phyloP scores from a whole-genome alignment of 2,329 filamentous ascomycete genomes.

The Ophiostoma piceae region DNA sequence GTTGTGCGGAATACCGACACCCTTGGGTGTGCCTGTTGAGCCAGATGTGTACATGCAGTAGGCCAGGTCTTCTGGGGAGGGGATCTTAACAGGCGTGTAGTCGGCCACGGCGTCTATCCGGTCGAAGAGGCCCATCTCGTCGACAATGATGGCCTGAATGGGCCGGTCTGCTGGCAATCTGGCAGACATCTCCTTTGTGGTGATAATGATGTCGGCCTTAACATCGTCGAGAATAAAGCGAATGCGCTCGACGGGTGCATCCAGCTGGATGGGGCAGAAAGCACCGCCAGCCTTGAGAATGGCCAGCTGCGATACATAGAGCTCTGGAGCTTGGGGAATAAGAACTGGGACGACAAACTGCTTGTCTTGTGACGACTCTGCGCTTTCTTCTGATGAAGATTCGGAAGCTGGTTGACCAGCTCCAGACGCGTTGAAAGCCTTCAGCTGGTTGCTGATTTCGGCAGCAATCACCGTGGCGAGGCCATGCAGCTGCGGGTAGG shows the following conservation, averaged over 20 bases:
- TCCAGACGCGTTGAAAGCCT: not conserved
- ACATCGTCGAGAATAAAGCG: slow-evolving; percentile 78
- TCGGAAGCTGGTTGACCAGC: not conserved
- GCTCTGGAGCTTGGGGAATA: slow-evolving; percentile 66
- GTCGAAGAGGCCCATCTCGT: slow-evolving; percentile 25
- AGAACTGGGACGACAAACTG: slow-evolving; percentile 66
- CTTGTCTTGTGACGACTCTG: slow-evolving; percentile 1
- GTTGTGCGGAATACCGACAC: slow-evolving; percentile 73
- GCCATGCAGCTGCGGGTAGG: slow-evolving; percentile 59
- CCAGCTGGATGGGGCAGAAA: slow-evolving; percentile 78
- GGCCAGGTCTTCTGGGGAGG: slow-evolving; percentile 49
- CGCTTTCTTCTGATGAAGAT: not conserved
- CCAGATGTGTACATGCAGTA: slow-evolving; percentile 95
- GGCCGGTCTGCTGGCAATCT: slow-evolving; percentile 36
- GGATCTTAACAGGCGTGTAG: not conserved
- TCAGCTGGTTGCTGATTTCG: slow-evolving; percentile 36
- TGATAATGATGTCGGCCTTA: slow-evolving; percentile 62
- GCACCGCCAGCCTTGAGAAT: slow-evolving; percentile 76
- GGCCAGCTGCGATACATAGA: slow-evolving; percentile 74
- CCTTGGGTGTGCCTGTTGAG: slow-evolving; percentile 84
- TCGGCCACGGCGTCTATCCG: not conserved
- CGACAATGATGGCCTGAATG: slow-evolving; percentile 38
- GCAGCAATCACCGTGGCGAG: slow-evolving; percentile 52
- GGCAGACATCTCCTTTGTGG: slow-evolving; percentile 45
- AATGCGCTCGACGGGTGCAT: slow-evolving; percentile 70